Conservation (phyloP, 164 flowering plant species). For the Liriodendron chinense region DNA sequence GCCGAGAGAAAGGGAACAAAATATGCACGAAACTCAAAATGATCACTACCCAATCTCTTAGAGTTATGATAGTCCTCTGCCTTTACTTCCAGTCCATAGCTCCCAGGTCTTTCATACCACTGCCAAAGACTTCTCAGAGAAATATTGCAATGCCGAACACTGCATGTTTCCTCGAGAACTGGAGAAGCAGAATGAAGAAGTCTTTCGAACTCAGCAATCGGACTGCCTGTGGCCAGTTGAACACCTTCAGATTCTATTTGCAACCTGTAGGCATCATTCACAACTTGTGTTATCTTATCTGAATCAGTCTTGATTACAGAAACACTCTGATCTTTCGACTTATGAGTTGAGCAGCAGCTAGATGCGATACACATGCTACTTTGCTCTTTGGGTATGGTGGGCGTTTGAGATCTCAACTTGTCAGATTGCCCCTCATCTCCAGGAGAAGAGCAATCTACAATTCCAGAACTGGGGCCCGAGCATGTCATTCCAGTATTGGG, state of each 20-base stretch:
- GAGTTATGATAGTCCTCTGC: conserved; percentile 33
- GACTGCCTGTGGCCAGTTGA: conserved; percentile 43
- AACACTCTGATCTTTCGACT: conserved; percentile 3
- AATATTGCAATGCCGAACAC: conserved; percentile 21
- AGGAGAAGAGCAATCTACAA: conserved; percentile 6
- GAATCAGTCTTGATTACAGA: conserved; percentile 13
- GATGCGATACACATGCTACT: conserved; percentile 9
- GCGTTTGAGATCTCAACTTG: conserved; percentile 9
- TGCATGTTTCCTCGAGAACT: conserved; percentile 25
- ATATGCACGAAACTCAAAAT: conserved; percentile 42
- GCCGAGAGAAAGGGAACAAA: conserved; percentile 80
- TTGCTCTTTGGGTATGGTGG: conserved; percentile 8
- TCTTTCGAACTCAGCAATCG: conserved; percentile 66
- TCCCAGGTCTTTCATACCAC: conserved; percentile 75
- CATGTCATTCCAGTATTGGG: conserved; percentile 6
- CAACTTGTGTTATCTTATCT: conserved; percentile 28
- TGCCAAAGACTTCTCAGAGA: conserved; percentile 58
- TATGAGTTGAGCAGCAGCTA: conserved; percentile 4
- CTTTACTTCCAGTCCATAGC: conserved; percentile 66
- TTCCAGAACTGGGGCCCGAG: conserved; percentile 10
- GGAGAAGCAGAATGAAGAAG: conserved; percentile 58
- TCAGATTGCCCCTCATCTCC: conserved; percentile 10
- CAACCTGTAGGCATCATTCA: conserved; percentile 38
- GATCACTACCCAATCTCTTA: conserved; percentile 33
- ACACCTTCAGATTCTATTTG: conserved; percentile 52